A percentile compares a stretch with the other conserved stretches of the same genome.
Conservation (phyloP, 345 rosid genomes). For the Dovyalis caffra region DNA sequence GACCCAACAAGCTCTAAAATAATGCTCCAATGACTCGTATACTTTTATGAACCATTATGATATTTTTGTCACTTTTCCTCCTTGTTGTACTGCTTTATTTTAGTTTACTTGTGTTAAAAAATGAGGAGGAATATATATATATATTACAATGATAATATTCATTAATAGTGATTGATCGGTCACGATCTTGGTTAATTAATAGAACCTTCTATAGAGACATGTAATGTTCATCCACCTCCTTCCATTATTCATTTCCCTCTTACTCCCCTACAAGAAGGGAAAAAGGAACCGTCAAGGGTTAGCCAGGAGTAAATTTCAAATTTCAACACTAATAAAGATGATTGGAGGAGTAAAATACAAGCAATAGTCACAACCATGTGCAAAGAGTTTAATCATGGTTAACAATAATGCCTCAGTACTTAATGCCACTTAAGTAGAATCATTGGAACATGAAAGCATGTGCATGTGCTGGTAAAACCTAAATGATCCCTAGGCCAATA, state of each 20-base stretch:
- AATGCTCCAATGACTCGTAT: conserved; percentile 6
- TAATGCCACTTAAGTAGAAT: conserved; percentile 6
- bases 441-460: conserved; percentile 37
- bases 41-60: conserved; percentile 17
- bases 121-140: neutral
- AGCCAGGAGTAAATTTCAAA: neutral
- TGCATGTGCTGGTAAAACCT: conserved; percentile 13
- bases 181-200: neutral
- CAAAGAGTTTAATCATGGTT: conserved; percentile 14
- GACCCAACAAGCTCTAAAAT: conserved; percentile 15
- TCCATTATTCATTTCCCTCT: neutral
- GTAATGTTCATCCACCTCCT: conserved; percentile 2
- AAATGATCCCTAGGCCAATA: conserved; percentile 1
- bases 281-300: neutral
- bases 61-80: neutral
- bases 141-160: conserved; percentile 18
- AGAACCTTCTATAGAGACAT: conserved; percentile 24
- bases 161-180: neutral
- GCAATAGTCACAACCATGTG: conserved; percentile 28
- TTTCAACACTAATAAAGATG: neutral
- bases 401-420: neutral
- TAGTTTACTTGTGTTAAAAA: neutral
- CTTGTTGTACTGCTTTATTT: neutral
- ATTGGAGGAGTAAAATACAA: conserved; percentile 20
- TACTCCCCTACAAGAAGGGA: too few species aligned